Percentiles rank a stretch among this genome's conserved stretches.
phyloP scores from a whole-genome alignment of 208 protist species.

The Crithidia expoeki region DNA sequence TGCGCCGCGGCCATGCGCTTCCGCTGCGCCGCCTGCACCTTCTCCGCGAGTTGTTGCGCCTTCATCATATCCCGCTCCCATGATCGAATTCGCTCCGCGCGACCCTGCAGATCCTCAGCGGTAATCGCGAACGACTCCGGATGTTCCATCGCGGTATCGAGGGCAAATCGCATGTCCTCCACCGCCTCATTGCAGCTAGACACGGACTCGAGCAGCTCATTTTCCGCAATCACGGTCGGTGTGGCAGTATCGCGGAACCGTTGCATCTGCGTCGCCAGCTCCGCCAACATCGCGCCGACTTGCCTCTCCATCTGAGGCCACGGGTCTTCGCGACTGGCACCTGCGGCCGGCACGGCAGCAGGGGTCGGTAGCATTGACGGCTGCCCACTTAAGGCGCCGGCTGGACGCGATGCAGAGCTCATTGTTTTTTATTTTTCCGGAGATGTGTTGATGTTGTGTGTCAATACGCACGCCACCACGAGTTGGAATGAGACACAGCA shows the following conservation, averaged over 20 bases:
- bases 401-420: neutral
- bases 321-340: slow-evolving; percentile 60
- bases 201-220: slow-evolving; percentile 76
- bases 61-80: slow-evolving; percentile 82
- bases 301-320: slow-evolving; percentile 86
- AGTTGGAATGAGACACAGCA: neutral
- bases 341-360: slow-evolving; percentile 3
- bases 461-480: neutral
- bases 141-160: slow-evolving; percentile 80
- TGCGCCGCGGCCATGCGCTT: slow-evolving; percentile 37
- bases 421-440: neutral
- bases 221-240: slow-evolving; percentile 71
- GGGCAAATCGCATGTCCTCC: slow-evolving; percentile 79
- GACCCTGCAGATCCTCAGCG: slow-evolving; percentile 69
- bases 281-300: slow-evolving; percentile 67
- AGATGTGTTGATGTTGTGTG: neutral
- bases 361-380: slow-evolving; percentile 8
- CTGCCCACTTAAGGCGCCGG: neutral
- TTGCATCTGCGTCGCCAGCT: slow-evolving; percentile 64
- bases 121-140: slow-evolving; percentile 79
- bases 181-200: slow-evolving; percentile 62
- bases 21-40: slow-evolving; percentile 51
- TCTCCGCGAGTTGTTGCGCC: slow-evolving; percentile 59
- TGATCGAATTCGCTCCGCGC: slow-evolving; percentile 60
- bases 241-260: slow-evolving; percentile 48